phyloP scores from a whole-genome alignment of 306 rosid species.

The Acacia crassicarpa region DNA sequence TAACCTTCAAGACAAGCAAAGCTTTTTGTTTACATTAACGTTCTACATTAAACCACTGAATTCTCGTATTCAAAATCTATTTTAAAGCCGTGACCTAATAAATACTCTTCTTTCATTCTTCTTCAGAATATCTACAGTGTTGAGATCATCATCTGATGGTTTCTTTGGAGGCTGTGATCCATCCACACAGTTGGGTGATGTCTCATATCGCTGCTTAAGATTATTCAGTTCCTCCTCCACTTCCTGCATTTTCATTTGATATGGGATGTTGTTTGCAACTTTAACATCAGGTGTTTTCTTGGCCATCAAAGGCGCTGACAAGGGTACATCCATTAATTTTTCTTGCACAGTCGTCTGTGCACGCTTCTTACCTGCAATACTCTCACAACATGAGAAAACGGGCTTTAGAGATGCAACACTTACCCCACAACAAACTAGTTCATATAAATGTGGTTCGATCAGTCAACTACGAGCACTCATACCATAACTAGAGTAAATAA shows the following conservation, averaged over 20 bases:
- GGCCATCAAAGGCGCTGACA: constrained; percentile 34
- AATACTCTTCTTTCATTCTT: constrained; percentile 56
- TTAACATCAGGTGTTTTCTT: constrained; percentile 41
- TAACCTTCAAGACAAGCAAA: neutral
- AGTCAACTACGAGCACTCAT: neutral
- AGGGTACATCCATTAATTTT: constrained; percentile 40
- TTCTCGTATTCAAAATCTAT: constrained; percentile 8
- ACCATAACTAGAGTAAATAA: neutral
- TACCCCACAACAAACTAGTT: neutral
- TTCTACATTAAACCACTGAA: constrained; percentile 7
- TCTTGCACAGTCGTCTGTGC: constrained; percentile 43
- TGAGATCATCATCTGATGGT: constrained; percentile 39
- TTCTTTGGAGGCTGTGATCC: constrained; percentile 45
- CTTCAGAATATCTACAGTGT: constrained; percentile 37
- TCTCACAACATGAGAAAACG: neutral
- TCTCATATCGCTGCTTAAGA: constrained; percentile 39
- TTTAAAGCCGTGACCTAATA: constrained; percentile 70
- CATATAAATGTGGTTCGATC: neutral
- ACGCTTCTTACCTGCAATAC: constrained; percentile 56
- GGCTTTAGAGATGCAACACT: constrained; percentile 4
- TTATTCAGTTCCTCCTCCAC: constrained; percentile 41
- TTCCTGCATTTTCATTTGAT: constrained; percentile 47
- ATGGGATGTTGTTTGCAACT: constrained; percentile 40
- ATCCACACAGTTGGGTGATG: constrained; percentile 39
- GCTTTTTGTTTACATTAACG: constrained; percentile 11